phyloP scores from a whole-genome alignment of 2,329 filamentous ascomycete species.

The Metarhizium rileyi region DNA sequence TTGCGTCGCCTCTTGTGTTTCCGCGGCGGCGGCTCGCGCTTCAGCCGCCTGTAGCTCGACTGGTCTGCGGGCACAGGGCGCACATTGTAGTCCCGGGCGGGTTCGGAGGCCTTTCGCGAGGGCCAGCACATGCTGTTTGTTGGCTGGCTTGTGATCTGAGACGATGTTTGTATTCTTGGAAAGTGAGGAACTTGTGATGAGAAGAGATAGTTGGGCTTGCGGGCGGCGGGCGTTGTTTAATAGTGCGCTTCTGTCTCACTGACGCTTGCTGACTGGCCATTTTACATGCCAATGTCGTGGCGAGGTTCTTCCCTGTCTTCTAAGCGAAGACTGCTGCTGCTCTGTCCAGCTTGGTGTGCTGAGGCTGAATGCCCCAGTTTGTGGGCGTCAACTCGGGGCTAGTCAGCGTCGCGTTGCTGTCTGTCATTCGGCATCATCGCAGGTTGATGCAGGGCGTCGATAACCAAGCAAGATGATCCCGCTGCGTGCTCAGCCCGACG shows the following conservation, averaged over 20 bases:
- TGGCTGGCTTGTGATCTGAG: background rate
- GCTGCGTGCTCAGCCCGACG: background rate
- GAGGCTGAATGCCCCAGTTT: background rate
- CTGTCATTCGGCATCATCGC: too few relatives aligned
- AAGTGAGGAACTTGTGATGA: too few relatives aligned
- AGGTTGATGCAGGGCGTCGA: background rate
- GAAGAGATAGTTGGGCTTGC: background rate
- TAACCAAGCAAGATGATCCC: background rate
- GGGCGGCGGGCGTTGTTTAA: background rate
- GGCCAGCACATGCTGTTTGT: background rate
- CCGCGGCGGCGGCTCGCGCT: background rate
- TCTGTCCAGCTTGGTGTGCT: background rate
- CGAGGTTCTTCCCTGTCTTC: too few relatives aligned
- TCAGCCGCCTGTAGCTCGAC: background rate
- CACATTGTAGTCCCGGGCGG: background rate
- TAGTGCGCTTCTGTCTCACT: background rate
- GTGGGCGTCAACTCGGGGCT: background rate
- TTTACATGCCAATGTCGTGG: background rate
- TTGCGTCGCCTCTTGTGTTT: too few relatives aligned
- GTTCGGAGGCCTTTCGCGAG: background rate
- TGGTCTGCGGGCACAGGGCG: background rate
- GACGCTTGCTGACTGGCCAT: background rate
- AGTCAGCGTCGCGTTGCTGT: background rate
- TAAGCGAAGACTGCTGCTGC: too few relatives aligned
- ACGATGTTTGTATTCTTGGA: background rate